phyloP scores from a whole-genome alignment of 768 basidiomycete species.

The Favolaschia claudopus region DNA sequence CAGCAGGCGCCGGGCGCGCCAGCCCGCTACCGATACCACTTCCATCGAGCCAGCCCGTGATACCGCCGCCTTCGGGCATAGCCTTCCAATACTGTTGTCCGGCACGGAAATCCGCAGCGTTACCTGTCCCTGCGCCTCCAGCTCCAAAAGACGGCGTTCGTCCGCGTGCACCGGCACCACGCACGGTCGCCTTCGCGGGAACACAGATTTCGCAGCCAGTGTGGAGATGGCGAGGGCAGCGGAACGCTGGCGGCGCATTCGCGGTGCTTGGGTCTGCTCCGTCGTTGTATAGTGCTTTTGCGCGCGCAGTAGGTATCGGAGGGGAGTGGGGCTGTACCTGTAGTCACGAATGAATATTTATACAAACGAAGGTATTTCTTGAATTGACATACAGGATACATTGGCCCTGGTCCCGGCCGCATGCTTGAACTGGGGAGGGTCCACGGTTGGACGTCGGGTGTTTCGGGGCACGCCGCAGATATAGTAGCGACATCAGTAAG shows the following conservation, averaged over 20 bases:
- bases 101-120: constrained; percentile 7
- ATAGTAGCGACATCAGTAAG: constrained; percentile 21
- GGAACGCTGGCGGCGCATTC: constrained; percentile 67
- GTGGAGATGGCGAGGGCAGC: constrained; percentile 78
- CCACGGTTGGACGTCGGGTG: constrained; percentile 32
- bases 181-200: constrained; percentile 56
- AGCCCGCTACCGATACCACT: constrained; percentile 78
- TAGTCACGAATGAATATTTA: not conserved
- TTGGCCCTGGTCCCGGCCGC: constrained; percentile 26
- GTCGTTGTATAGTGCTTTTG: constrained; percentile 59
- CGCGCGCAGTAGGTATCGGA: constrained; percentile 47
- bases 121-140: constrained; percentile 1
- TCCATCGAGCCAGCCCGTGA: constrained; percentile 80
- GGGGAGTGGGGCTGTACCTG: constrained; percentile 27
- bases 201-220: constrained; percentile 80
- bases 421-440: constrained; percentile 27
- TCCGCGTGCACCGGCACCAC: constrained; percentile 34
- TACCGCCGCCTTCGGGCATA: constrained; percentile 53
- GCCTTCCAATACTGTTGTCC: constrained; percentile 39
- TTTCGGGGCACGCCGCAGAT: constrained; percentile 30
- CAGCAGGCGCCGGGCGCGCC: constrained; percentile 59
- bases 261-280: constrained; percentile 70
- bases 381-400: constrained; percentile 20
- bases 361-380: not conserved
- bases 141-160: constrained; percentile 28